A percentile compares a stretch with the other conserved stretches of the same genome.
Conservation (phyloP, 176 grass and related monocot species). For the Coix lacrymajobi region DNA sequence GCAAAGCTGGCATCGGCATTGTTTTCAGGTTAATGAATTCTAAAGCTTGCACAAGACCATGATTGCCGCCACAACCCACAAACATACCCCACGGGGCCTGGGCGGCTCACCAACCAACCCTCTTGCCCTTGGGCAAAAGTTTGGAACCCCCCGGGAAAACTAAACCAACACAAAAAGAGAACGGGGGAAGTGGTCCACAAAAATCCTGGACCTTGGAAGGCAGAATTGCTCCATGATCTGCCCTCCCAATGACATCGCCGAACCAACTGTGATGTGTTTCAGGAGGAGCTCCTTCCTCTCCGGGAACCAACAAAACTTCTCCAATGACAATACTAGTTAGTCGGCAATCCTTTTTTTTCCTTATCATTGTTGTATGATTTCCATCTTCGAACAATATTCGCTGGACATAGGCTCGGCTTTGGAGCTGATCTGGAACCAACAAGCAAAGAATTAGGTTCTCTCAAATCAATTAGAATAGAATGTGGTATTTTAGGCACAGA, state of each 20-base stretch:
- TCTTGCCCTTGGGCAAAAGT: slow-evolving; percentile 20
- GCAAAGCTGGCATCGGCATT: slow-evolving; percentile 34
- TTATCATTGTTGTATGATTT: background rate
- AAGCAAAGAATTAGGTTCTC: slow-evolving; percentile 13
- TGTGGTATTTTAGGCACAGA: slow-evolving; percentile 12
- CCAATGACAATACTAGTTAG: slow-evolving; percentile 33
- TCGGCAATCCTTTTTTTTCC: background rate
- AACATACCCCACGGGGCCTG: slow-evolving; percentile 34
- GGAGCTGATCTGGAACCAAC: slow-evolving; percentile 17
- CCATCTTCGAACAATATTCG: slow-evolving; percentile 5
- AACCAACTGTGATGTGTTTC: slow-evolving; percentile 9
- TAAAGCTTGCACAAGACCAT: slow-evolving; percentile 26
- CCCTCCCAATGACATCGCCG: slow-evolving; percentile 24
- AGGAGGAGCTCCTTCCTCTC: slow-evolving; percentile 41
- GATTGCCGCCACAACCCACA: slow-evolving; percentile 45
- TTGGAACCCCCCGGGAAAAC: slow-evolving; percentile 25
- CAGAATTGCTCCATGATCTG: slow-evolving; percentile 48
- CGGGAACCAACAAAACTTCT: slow-evolving; percentile 24
- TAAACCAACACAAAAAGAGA: slow-evolving; percentile 22
- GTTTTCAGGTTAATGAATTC: slow-evolving; percentile 29
- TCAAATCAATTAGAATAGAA: background rate
- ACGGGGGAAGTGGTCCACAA: slow-evolving; percentile 42
- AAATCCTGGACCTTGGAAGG: slow-evolving; percentile 60
- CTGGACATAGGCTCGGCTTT: background rate
- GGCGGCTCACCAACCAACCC: slow-evolving; percentile 44